phyloP scores from a whole-genome alignment of 345 rosid species.

The Conringia planisiliqua region DNA sequence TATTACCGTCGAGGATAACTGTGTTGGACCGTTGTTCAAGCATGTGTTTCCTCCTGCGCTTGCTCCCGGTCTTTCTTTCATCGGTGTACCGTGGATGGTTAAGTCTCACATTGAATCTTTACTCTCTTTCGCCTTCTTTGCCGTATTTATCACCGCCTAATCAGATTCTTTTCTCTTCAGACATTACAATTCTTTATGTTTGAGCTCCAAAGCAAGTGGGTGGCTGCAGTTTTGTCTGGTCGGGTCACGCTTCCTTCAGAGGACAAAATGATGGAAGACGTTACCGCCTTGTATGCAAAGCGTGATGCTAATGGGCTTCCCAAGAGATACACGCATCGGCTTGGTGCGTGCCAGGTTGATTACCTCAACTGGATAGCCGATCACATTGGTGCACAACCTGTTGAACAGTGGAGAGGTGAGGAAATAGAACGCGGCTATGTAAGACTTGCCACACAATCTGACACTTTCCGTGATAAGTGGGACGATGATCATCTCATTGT shows the following conservation, averaged over 20 bases:
- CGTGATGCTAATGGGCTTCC: slow-evolving; percentile 56
- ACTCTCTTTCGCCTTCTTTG: neutral
- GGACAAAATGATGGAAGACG: slow-evolving; percentile 38
- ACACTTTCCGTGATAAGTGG: slow-evolving; percentile 60
- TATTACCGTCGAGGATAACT: slow-evolving; percentile 67
- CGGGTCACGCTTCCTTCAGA: slow-evolving; percentile 16
- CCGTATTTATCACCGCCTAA: neutral
- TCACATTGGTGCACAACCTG: slow-evolving; percentile 31
- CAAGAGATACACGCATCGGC: slow-evolving; percentile 61
- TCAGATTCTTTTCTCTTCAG: neutral
- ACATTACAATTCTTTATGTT: slow-evolving; percentile 27
- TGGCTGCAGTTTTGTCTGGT: slow-evolving; percentile 32
- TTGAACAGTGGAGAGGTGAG: slow-evolving; percentile 54
- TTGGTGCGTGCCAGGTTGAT: slow-evolving; percentile 23
- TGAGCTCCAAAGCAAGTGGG: slow-evolving; percentile 40
- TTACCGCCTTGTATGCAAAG: slow-evolving; percentile 42
- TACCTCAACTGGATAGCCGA: slow-evolving; percentile 63
- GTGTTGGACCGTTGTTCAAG: slow-evolving; percentile 81
- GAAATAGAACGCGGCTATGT: slow-evolving; percentile 21
- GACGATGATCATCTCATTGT: slow-evolving; percentile 47
- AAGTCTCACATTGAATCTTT: slow-evolving; percentile 11
- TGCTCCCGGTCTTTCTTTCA: slow-evolving; percentile 75
- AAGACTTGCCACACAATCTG: slow-evolving; percentile 19
- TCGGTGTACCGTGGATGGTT: slow-evolving; percentile 89
- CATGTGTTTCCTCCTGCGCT: slow-evolving; percentile 70